These are phyloP conservation scores for Trichophyton verrucosum DNA, from an alignment of 2,329 filamentous ascomycete genomes.

Conservation along the genomic window DNA sequence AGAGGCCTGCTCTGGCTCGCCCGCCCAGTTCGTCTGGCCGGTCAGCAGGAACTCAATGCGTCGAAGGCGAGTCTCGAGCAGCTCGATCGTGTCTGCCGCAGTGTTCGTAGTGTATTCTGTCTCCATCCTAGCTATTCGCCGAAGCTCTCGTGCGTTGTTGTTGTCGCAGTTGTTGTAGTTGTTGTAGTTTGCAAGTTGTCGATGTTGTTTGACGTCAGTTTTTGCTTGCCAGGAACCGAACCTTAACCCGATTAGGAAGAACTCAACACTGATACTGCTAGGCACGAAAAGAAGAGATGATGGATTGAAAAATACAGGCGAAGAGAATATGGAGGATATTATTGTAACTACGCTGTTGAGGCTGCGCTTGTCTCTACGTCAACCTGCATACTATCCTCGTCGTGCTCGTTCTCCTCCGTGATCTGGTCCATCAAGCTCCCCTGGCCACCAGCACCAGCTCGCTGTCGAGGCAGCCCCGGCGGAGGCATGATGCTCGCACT, in stretches of 20 bases:
- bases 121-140: background rate
- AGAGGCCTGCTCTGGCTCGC: slow-evolving; percentile 19
- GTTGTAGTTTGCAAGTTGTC: background rate
- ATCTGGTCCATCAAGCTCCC: background rate
- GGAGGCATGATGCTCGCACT: background rate
- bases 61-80: slow-evolving; percentile 34
- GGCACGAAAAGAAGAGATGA: background rate
- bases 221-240: background rate
- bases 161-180: background rate
- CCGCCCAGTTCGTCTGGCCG: slow-evolving; percentile 31
- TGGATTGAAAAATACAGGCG: background rate
- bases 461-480: background rate
- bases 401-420: slow-evolving; percentile 3
- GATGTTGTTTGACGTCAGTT: background rate
- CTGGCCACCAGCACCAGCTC: background rate
- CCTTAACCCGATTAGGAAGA: background rate
- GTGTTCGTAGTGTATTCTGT: slow-evolving; percentile 13
- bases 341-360: background rate
- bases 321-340: background rate
- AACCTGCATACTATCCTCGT: slow-evolving; percentile 2
- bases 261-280: background rate
- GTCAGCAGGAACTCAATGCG: slow-evolving; percentile 35
- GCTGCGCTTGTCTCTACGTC: background rate
- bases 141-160: background rate
- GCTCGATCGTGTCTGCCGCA: slow-evolving; percentile 30